Conservation (phyloP, 345 rosid genomes). For the Excoecaria cochinchinensis region DNA sequence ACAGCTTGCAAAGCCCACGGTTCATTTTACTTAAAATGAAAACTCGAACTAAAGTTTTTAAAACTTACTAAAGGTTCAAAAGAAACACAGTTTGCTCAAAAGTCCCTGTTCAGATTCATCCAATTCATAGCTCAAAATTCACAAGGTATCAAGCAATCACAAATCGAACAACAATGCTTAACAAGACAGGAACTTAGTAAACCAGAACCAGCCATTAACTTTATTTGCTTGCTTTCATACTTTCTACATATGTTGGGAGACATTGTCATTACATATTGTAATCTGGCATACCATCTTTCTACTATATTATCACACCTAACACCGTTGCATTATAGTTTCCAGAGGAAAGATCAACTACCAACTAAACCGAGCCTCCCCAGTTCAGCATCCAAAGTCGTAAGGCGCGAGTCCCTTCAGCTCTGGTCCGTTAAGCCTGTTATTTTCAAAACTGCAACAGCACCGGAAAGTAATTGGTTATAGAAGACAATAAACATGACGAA, state of each 20-base stretch:
- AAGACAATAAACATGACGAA: neutral
- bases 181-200: no score
- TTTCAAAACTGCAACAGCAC: conserved; percentile 40
- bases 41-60: no score
- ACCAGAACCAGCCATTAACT: no score
- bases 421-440: conserved; percentile 66
- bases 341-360: neutral
- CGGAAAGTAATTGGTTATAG: neutral
- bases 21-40: no score
- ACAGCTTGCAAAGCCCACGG: no score
- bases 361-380: neutral
- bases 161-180: no score
- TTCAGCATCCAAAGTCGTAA: conserved; percentile 72
- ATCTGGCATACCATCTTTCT: neutral
- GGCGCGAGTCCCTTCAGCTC: conserved; percentile 68
- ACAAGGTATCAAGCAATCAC: no score
- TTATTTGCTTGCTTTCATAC: neutral
- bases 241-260: neutral
- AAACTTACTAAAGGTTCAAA: no score
- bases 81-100: no score
- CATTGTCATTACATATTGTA: conserved; percentile 9
- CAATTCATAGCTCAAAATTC: no score
- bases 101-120: no score
- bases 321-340: neutral
- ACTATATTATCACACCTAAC: neutral